These are phyloP conservation scores for Sequoiadendron giganteum DNA, from an alignment of 75 land plant species.

Conservation along the genomic window DNA sequence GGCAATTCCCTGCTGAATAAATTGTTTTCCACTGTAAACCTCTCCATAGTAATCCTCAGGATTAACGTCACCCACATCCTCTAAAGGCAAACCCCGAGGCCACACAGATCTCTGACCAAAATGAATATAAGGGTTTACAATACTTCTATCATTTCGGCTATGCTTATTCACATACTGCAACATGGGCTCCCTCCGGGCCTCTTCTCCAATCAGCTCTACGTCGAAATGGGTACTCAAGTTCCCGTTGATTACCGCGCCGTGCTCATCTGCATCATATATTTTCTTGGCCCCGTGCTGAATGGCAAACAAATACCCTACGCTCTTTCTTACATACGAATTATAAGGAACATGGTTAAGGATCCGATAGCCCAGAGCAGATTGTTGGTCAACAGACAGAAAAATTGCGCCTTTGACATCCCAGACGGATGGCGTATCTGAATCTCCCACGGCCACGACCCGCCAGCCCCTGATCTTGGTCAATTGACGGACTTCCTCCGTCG, in stretches of 20 bases:
- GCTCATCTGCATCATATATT: constrained; percentile 89
- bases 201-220: constrained; percentile 64
- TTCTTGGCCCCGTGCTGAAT: constrained; percentile 90
- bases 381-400: constrained; percentile 59
- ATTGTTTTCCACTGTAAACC: constrained; percentile 76
- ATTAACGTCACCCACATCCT: constrained; percentile 57
- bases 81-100: constrained; percentile 94
- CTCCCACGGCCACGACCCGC: constrained; percentile 89
- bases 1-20: constrained; percentile 95
- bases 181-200: constrained; percentile 54
- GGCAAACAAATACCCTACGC: constrained; percentile 87
- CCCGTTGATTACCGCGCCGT: constrained; percentile 50
- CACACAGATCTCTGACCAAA: constrained; percentile 98
- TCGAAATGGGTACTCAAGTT: constrained; percentile 74
- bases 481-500: constrained; percentile 45
- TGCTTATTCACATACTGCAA: constrained; percentile 55
- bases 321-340: constrained; percentile 68
- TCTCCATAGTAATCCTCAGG: constrained; percentile 87
- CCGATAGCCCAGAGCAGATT: constrained; percentile 63
- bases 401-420: constrained; percentile 71
- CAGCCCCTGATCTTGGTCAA: constrained; percentile 75
- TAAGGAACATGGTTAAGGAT: constrained; percentile 63
- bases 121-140: constrained; percentile 93
- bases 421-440: constrained; percentile 58
- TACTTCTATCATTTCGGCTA: constrained; percentile 52